Percentiles rank a stretch among this genome's conserved stretches.
These are phyloP conservation scores for Tetramitus jugosus DNA, from an alignment of 208 protist genomes.

Conservation along the genomic window DNA sequence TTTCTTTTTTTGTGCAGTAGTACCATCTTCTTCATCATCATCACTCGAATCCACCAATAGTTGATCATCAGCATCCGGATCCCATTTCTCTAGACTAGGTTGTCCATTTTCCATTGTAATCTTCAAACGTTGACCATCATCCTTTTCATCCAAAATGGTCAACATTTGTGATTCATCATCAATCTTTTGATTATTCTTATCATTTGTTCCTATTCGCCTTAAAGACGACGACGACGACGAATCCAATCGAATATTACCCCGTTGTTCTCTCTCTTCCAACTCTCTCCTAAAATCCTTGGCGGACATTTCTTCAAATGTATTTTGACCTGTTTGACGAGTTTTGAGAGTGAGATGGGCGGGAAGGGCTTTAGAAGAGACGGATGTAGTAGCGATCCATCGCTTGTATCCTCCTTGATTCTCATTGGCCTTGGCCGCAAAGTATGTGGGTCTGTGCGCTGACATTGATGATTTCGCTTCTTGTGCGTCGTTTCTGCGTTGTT, in stretches of 20 bases:
- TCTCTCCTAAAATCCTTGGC: slow-evolving; percentile 10
- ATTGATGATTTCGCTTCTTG: too few species aligned
- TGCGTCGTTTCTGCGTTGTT: too few species aligned
- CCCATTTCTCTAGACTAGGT: slow-evolving; percentile 19
- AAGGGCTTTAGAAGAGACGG: slow-evolving; percentile 9
- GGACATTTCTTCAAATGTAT: slow-evolving; percentile 8
- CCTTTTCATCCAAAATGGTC: too few species aligned
- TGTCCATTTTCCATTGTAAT: too few species aligned
- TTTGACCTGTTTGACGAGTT: slow-evolving; percentile 23
- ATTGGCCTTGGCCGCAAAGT: not conserved
- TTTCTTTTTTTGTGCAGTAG: slow-evolving; percentile 19
- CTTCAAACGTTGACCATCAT: too few species aligned
- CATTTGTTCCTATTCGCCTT: not conserved
- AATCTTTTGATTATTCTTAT: not conserved
- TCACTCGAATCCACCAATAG: not conserved
- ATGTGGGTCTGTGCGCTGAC: slow-evolving; percentile 34
- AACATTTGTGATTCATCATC: not conserved
- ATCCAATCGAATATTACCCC: not conserved
- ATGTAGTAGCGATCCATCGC: slow-evolving; percentile 10
- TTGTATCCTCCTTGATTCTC: slow-evolving; percentile 24
- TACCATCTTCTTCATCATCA: not conserved
- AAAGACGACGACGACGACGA: not conserved
- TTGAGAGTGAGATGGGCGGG: slow-evolving; percentile 26
- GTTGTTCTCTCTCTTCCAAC: not conserved
- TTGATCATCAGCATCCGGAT: slow-evolving; percentile 24